Evolutionary conservation across 257 asterid genomes (phyloP).

Genomic region (Cordia subcordata): DNA sequence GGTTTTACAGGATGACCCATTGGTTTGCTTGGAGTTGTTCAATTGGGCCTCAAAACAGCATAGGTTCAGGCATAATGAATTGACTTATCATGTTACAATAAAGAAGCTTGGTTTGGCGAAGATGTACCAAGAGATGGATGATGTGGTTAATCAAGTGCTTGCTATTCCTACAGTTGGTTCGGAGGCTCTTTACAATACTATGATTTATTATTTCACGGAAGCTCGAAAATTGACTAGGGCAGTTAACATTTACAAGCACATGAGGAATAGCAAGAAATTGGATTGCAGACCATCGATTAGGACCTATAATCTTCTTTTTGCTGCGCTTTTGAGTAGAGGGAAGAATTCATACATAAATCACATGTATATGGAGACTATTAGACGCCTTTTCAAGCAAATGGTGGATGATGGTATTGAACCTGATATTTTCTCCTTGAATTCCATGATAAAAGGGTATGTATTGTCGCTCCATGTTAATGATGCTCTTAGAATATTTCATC

Average conservation of each 20-base stretch:
- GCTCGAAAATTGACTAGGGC: conserved; percentile 79
- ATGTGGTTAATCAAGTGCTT: conserved; percentile 73
- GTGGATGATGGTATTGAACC: conserved; percentile 83
- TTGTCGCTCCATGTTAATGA: conserved; percentile 87
- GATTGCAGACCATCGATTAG: conserved; percentile 76
- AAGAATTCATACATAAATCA: conserved; percentile 67
- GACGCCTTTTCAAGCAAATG: conserved; percentile 80
- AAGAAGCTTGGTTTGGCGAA: conserved; percentile 74
- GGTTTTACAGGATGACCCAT: conserved; percentile 47
- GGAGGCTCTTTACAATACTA: conserved; percentile 67
- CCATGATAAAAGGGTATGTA: conserved; percentile 91
- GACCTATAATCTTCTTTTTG: conserved; percentile 68
- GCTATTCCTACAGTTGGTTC: conserved; percentile 60
- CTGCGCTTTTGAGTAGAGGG: conserved; percentile 68
- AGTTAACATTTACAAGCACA: conserved; percentile 71
- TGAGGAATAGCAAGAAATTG: conserved; percentile 56
- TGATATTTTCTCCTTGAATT: conserved; percentile 70
- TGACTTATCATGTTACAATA: conserved; percentile 55
- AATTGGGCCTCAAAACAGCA: conserved; percentile 93
- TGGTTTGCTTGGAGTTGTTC: conserved; percentile 79
- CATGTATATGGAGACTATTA: conserved; percentile 73
- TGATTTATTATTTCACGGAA: conserved; percentile 76
- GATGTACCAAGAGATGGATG: conserved; percentile 86
- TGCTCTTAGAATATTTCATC: conserved; percentile 89
- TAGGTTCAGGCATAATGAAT: conserved; percentile 63